Base-by-base conservation (phyloP, 768 basidiomycete species). In the Boletus coccyginus region DNA sequence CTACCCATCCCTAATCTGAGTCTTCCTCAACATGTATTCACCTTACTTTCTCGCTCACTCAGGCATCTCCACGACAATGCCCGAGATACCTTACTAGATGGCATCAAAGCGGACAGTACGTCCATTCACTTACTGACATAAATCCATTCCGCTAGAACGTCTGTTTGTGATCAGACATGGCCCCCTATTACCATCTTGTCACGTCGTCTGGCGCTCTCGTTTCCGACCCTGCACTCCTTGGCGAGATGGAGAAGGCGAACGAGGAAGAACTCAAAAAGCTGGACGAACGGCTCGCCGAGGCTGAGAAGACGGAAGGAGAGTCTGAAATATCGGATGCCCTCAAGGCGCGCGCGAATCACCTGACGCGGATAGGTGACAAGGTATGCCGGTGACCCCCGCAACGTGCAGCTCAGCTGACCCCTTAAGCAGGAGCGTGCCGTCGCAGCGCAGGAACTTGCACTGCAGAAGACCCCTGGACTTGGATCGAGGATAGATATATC, bases 401-500 rank as follows among this genome's bases (percentile, higher is more conserved):
- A n/a, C 16, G 4, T 29, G 10, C 27, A 29, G 27, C 32, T 4
- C 43, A 35, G 36, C 21, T 45, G 46, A 52, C 27, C 27, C n/a
- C 19, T 6, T 21, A 1, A 13, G 5, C 56, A 96, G 92, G 92
- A 94, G 42, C 76, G 78, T n/a, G 86, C 94, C 1, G 68, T 94
- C 16, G 82, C 81, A 43, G 94, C 95, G 0, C 87, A 94, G 66
- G 85, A 87, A 54, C 77, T 88, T 2, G 95, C 96, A 0, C 73
- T 97, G 16, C 86, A 90, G 73, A 97, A 97, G 75, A 95, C 91
- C 0, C 90, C 95, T 3, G 95, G 94, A 1, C 77, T 97, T 7
- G 96, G 96, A 11, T 89, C 92, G 11, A 79, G 92, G 58, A 99
- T 98, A 70, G 96, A 98, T 71, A 87, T 97, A 57, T 87, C 90